Conservation (phyloP, 768 basidiomycete species). For the Lactarius hatsudake region DNA sequence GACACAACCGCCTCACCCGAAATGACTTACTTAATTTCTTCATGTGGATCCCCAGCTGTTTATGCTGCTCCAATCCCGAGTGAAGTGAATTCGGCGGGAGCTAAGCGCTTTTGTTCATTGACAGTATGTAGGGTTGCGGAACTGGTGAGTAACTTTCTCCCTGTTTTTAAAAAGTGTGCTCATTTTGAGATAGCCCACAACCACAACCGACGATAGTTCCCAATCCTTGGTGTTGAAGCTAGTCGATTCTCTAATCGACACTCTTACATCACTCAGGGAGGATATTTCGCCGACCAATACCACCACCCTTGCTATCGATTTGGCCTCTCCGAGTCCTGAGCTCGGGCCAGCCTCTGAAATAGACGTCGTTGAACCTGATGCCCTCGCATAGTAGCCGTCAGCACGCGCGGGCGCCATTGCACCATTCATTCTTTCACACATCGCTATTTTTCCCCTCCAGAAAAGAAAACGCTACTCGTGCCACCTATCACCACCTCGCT, state of each 20-base stretch:
- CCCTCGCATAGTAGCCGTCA: neutral
- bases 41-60: neutral
- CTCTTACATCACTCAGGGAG: neutral
- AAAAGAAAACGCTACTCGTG: neutral
- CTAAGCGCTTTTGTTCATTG: neutral
- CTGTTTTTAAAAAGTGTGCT: neutral
- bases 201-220: neutral
- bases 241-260: neutral
- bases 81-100: too few species aligned
- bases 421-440: neutral
- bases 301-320: neutral
- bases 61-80: constrained; percentile 8
- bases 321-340: too few species aligned
- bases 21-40: neutral
- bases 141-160: neutral
- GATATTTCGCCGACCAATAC: neutral
- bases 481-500: neutral
- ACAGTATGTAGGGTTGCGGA: neutral
- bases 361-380: neutral
- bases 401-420: neutral
- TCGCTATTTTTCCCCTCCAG: neutral
- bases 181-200: neutral
- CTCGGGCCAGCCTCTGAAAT: neutral
- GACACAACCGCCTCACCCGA: too few species aligned
- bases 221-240: neutral